Conservation (phyloP, 2,329 filamentous ascomycete genomes). For the Shiraia sp. region DNA sequence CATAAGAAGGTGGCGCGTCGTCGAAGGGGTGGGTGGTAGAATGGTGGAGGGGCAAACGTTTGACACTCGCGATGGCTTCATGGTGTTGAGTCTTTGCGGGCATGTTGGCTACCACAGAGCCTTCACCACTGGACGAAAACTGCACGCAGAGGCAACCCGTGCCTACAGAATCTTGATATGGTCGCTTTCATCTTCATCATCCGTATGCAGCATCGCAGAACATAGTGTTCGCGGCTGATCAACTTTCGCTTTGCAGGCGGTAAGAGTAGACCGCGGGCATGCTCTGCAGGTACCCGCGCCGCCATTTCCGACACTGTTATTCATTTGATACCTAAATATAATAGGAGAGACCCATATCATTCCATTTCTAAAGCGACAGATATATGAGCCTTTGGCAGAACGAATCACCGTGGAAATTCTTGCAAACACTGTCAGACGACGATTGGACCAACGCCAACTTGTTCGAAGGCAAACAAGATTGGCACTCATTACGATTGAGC, state of each 20-base stretch:
- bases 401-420: too few species aligned
- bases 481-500: too few species aligned
- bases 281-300: slow-evolving; percentile 1
- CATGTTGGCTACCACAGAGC: not conserved
- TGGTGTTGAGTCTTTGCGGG: slow-evolving; percentile 11
- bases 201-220: not conserved
- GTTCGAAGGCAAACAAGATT: too few species aligned
- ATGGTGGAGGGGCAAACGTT: slow-evolving; percentile 1
- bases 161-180: not conserved
- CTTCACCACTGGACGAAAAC: slow-evolving; percentile 1
- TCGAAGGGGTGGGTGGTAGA: slow-evolving; percentile 1
- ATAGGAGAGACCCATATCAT: too few species aligned
- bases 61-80: slow-evolving; percentile 4
- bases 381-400: too few species aligned
- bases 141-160: not conserved
- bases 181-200: not conserved
- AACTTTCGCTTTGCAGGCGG: slow-evolving; percentile 1
- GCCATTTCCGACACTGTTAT: not conserved
- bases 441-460: too few species aligned
- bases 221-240: slow-evolving; percentile 2
- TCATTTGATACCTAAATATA: too few species aligned
- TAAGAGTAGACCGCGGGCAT: slow-evolving; percentile 1
- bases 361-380: too few species aligned
- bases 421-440: too few species aligned
- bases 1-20: not conserved